These are phyloP conservation scores for Stellera chamaejasme DNA, from an alignment of 345 rosid species.

Conservation along the genomic window DNA sequence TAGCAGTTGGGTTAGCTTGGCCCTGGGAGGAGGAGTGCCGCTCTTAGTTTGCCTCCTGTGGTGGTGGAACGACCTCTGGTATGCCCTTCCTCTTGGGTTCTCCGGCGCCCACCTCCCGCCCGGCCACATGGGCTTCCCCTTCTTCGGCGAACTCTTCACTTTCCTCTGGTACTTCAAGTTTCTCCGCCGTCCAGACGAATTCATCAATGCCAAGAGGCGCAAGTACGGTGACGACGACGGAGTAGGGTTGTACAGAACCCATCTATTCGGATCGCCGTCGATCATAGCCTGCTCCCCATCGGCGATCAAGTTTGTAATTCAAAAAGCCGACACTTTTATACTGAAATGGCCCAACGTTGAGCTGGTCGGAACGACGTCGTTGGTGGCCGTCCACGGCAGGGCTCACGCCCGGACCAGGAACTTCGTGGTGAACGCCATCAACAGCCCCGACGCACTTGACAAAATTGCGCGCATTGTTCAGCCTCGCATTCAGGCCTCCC, in stretches of 20 bases:
- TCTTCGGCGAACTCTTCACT: conserved; percentile 26
- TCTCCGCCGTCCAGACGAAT: conserved; percentile 24
- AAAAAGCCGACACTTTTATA: conserved; percentile 16
- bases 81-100: conserved; percentile 11
- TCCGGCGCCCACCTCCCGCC: conserved; percentile 21
- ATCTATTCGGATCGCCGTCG: conserved; percentile 29
- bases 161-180: conserved; percentile 34
- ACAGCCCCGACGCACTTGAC: conserved; percentile 23
- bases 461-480: conserved; percentile 21
- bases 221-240: conserved; percentile 30
- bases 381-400: conserved; percentile 10
- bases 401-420: conserved; percentile 26
- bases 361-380: no score
- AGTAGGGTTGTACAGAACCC: conserved; percentile 28
- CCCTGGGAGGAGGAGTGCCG: conserved; percentile 22
- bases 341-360: conserved; percentile 23
- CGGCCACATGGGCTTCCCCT: conserved; percentile 30
- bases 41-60: conserved; percentile 15
- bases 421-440: conserved; percentile 18
- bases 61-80: conserved; percentile 44
- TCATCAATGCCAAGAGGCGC: conserved; percentile 27
- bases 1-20: conserved; percentile 7
- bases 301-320: conserved; percentile 19
- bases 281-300: conserved; percentile 28
- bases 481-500: conserved; percentile 21